phyloP scores from a whole-genome alignment of 2,329 filamentous ascomycete species.

The Diplocarpon rosae region DNA sequence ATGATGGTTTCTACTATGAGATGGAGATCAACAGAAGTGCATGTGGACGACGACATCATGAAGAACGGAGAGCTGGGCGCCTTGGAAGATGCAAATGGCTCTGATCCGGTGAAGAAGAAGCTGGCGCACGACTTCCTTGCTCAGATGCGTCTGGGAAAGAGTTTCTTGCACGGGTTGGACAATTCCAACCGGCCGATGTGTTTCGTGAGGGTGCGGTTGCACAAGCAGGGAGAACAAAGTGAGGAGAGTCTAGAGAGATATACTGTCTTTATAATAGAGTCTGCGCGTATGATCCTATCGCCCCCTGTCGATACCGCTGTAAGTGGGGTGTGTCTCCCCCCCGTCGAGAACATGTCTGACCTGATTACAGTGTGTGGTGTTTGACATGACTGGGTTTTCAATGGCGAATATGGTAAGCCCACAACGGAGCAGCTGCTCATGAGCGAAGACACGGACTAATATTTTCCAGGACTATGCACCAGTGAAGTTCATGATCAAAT shows the following conservation, averaged over 20 bases:
- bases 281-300: constrained; percentile 70
- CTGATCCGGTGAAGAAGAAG: constrained; percentile 52
- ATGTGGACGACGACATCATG: constrained; percentile 85
- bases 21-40: constrained; percentile 75
- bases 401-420: constrained; percentile 77
- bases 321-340: constrained; percentile 32
- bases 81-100: constrained; percentile 44
- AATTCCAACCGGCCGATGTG: constrained; percentile 79
- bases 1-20: constrained; percentile 94
- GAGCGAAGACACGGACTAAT: not conserved
- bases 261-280: constrained; percentile 92
- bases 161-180: constrained; percentile 80
- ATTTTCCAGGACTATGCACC: constrained; percentile 68
- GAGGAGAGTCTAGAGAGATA: constrained; percentile 76
- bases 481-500: constrained; percentile 99
- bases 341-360: not conserved
- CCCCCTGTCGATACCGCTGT: constrained; percentile 85
- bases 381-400: constrained; percentile 91
- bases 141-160: constrained; percentile 85
- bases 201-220: constrained; percentile 70
- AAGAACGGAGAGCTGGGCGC: constrained; percentile 60
- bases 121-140: constrained; percentile 63
- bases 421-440: not conserved
- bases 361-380: constrained; percentile 63
- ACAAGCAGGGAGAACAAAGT: constrained; percentile 71